Evolutionary conservation across 1,284 basidiomycete genomes (phyloP).

Genomic region (Heterobasidion occidentale): DNA sequence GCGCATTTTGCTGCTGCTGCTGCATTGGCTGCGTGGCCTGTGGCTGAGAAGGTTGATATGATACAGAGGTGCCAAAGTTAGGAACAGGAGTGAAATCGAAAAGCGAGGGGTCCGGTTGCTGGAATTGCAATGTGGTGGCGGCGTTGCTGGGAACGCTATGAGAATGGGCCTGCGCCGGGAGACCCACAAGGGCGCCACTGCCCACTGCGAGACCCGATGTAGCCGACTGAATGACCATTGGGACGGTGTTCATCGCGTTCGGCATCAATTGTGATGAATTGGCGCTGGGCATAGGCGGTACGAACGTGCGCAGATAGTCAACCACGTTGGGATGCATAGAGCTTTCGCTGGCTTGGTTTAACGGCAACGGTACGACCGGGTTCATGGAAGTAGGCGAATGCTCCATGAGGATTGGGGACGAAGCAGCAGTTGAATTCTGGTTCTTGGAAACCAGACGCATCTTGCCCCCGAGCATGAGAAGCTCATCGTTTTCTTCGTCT

Average conservation of each 20-base stretch:
- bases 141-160: not conserved
- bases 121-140: not conserved
- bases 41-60: not conserved
- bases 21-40: not conserved
- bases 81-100: conserved; percentile 7
- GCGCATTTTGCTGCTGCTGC: conserved; percentile 5
- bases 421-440: conserved; percentile 37
- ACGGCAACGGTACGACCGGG: conserved; percentile 39
- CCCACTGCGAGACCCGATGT: not conserved
- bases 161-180: not conserved
- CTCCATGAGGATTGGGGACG: conserved; percentile 46
- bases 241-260: not conserved
- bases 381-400: conserved; percentile 63
- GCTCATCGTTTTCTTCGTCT: conserved; percentile 57
- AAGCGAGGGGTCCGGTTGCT: conserved; percentile 1
- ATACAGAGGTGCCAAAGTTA: conserved; percentile 7
- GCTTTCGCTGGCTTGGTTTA: conserved; percentile 20
- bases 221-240: not conserved
- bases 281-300: conserved; percentile 16
- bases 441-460: conserved; percentile 64
- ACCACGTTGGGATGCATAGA: conserved; percentile 51
- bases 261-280: not conserved
- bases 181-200: not conserved
- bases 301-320: conserved; percentile 63
- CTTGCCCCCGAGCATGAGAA: conserved; percentile 61